Evolutionary conservation across 768 basidiomycete species (phyloP), one percentile per base, ranked within the genome.

Genomic region (Mycena belliarum): DNA sequence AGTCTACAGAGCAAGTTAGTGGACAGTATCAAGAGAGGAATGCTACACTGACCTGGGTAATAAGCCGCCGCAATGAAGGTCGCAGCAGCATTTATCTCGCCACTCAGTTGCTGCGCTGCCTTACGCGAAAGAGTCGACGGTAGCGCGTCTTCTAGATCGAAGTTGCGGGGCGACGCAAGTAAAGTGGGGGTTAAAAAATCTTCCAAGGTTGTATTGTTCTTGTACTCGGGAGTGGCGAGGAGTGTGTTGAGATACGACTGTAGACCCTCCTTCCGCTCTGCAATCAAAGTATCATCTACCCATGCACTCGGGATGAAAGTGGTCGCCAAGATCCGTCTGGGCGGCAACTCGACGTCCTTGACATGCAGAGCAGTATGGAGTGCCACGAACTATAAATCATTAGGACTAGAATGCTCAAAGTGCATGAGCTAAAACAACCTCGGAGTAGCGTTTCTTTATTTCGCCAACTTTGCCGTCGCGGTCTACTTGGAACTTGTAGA

Each of bases 301-400:
- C 83, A 83, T 3, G 79, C 79, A 2, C 77, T 78, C 0, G 82
- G 81, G 20, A 82, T 53, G 63, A 83, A 79, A 1, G 73, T 74
- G 10, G 78, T 81, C n/a, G 70, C 67, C 7, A 83, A 67, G 21
- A 78, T 69, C n/a, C 79, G 77, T 68, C 81, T 83, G 4, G 82
- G 79, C 12, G 83, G 82, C 11, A 85, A 75, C 12, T 52, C 54
- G 23, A 51, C 9, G 24, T 60, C 48, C 10, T 42, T 29, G 28
- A 55, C 41, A 40, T 55, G 55, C 20, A 63, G 21, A 3, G 52
- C 44, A 18, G 42, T 18, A 52, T 57, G 33, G 9, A 63, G 62
- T 11, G 54, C 51, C 8, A 37, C 54, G 35, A 63, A 59, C 62
- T 63, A 26, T 0, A 29, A 18, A 32, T n/a, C n/a, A 16, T 10